phyloP scores from a whole-genome alignment of 371 early-diverging fungal genomes.

The Funneliformis caledonium region DNA sequence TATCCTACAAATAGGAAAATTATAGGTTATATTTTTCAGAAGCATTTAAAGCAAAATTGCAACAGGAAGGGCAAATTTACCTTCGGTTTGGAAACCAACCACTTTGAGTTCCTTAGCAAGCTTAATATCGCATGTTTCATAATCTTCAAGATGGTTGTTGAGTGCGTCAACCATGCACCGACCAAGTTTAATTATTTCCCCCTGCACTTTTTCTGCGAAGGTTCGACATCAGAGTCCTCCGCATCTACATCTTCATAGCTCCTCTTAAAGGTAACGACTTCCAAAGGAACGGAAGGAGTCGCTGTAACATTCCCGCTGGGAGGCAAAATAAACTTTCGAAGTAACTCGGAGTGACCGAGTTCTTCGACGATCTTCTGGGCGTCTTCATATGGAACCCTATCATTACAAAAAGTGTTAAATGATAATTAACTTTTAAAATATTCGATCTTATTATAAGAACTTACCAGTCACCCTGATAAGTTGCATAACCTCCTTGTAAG shows the following conservation, averaged over 20 bases:
- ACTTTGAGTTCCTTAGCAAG: too few species aligned
- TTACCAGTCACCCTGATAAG: constrained; percentile 22
- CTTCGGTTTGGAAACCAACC: too few species aligned
- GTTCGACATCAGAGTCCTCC: not conserved
- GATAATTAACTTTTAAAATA: too few species aligned
- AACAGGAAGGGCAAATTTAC: too few species aligned
- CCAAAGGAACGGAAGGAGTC: not conserved
- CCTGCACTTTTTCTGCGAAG: not conserved
- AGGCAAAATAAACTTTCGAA: not conserved
- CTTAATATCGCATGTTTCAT: too few species aligned
- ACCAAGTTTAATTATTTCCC: too few species aligned
- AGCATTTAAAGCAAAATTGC: too few species aligned
- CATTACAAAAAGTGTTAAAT: not conserved
- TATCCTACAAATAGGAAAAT: too few species aligned
- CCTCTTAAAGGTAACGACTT: not conserved
- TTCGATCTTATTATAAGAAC: not conserved
- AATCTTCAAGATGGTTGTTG: too few species aligned
- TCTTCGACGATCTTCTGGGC: not conserved
- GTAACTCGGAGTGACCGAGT: not conserved
- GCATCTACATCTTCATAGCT: not conserved
- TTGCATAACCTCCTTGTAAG: not conserved
- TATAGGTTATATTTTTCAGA: too few species aligned
- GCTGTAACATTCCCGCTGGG: not conserved
- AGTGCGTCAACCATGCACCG: too few species aligned
- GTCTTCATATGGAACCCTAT: constrained; percentile 15